These are phyloP conservation scores for Salisapilia sapeloensis DNA, from an alignment of 352 stramenopile species.

Conservation along the genomic window DNA sequence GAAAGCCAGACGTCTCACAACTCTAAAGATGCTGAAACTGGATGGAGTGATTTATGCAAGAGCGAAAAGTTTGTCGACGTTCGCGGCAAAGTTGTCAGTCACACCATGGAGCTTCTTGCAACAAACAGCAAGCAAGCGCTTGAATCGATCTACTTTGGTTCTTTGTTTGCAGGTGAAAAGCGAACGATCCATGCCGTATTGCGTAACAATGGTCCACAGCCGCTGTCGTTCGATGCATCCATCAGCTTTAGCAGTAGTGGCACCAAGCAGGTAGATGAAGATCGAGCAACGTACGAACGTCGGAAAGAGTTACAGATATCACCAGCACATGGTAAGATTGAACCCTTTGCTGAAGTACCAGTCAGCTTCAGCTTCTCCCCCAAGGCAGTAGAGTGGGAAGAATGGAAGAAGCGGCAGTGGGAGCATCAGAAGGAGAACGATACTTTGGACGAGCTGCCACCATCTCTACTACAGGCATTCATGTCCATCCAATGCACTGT, in stretches of 20 bases:
- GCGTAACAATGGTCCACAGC: constrained; percentile 60
- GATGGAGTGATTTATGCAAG: constrained; percentile 4
- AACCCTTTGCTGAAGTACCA: constrained; percentile 25
- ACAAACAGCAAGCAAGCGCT: constrained; percentile 22
- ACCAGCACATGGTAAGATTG: constrained; percentile 33
- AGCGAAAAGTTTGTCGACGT: constrained; percentile 70
- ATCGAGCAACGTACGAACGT: constrained; percentile 44
- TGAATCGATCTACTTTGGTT: constrained; percentile 41
- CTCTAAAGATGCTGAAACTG: constrained; percentile 1
- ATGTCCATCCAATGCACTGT: constrained; percentile 55
- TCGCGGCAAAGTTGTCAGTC: constrained; percentile 56
- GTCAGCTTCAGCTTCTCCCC: constrained; percentile 39
- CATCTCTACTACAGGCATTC: constrained; percentile 33
- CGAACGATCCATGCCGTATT: constrained; percentile 40
- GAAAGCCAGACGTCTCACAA: constrained; percentile 4
- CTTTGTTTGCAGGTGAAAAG: constrained; percentile 45
- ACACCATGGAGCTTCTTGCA: constrained; percentile 70
- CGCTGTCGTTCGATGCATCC: constrained; percentile 36
- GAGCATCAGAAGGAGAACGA: too few species aligned
- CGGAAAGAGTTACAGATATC: constrained; percentile 48
- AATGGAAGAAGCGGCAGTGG: constrained; percentile 1
- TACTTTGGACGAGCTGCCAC: too few species aligned
- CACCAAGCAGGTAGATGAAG: too few species aligned
- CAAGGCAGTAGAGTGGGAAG: constrained; percentile 12
- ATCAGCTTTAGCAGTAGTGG: constrained; percentile 16